These are phyloP conservation scores for Picea sitchensis DNA, from an alignment of 75 land plant species.

Conservation along the genomic window DNA sequence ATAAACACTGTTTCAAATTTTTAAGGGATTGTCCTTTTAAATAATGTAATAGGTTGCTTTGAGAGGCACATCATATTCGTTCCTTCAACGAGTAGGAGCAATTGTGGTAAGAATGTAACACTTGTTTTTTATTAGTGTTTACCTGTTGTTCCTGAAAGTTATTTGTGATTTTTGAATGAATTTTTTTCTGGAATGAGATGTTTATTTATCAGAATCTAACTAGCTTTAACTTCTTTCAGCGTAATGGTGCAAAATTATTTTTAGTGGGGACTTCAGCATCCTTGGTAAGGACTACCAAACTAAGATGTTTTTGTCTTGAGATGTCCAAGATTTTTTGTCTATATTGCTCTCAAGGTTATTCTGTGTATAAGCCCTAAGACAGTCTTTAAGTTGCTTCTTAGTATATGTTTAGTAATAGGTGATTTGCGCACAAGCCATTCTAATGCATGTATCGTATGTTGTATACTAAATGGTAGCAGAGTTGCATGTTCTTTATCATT, in stretches of 20 bases:
- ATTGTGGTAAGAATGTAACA: constrained; percentile 59
- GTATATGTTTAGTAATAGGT: background rate
- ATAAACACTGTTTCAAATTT: background rate
- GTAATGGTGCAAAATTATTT: constrained; percentile 89
- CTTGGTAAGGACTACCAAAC: constrained; percentile 45
- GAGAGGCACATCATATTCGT: constrained; percentile 74
- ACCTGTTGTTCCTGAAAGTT: background rate
- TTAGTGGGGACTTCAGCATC: constrained; percentile 91
- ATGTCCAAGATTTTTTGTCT: background rate
- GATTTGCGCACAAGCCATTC: background rate
- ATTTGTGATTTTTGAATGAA: background rate
- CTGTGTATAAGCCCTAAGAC: background rate
- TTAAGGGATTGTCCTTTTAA: constrained; percentile 4
- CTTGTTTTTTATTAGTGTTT: background rate
- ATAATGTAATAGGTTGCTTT: constrained; percentile 64
- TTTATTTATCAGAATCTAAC: constrained; percentile 4
- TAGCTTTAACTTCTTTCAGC: constrained; percentile 34
- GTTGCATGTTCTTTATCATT: background rate
- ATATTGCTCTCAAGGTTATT: background rate
- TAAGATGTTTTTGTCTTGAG: background rate
- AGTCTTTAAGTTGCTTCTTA: no score
- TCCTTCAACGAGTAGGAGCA: constrained; percentile 89
- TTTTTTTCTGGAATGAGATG: background rate
- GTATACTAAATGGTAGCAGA: background rate
- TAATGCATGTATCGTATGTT: background rate